Percentiles rank a stretch among this genome's conserved stretches.
phyloP scores from a whole-genome alignment of 1,139 yeast genomes.

The Magnusiomyces paraingens region DNA sequence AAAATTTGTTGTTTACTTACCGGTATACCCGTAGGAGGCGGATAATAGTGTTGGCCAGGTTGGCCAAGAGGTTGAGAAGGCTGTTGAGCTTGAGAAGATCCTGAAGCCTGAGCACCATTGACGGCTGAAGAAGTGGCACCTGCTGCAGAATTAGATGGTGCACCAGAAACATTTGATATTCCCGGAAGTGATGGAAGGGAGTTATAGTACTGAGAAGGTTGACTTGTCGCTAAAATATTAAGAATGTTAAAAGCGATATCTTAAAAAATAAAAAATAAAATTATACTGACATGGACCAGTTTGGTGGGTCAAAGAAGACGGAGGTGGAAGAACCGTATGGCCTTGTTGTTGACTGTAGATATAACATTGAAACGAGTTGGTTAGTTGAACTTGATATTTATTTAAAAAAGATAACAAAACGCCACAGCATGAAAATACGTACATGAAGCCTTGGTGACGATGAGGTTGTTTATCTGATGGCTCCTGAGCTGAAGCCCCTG shows the following conservation, averaged over 20 bases:
- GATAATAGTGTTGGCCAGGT: constrained; percentile 8
- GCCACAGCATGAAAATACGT: constrained; percentile 9
- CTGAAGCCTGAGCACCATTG: constrained; percentile 22
- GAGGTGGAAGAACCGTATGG: constrained; percentile 31
- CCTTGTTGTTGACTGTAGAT: constrained; percentile 21
- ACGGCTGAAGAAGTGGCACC: too few relatives aligned
- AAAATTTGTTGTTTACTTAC: constrained; percentile 7
- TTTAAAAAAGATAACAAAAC: neutral
- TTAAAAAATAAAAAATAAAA: neutral
- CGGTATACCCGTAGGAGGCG: constrained; percentile 14
- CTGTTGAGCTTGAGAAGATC: constrained; percentile 21
- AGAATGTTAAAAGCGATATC: neutral
- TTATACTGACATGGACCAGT: constrained; percentile 20
- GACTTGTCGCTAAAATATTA: constrained; percentile 9
- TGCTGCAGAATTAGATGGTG: constrained; percentile 18
- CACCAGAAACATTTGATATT: constrained; percentile 9
- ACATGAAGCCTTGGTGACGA: constrained; percentile 22
- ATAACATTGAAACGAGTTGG: neutral
- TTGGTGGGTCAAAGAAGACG: constrained; percentile 20
- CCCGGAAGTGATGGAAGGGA: constrained; percentile 51
- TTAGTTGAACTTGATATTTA: neutral
- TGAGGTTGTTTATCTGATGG: constrained; percentile 9
- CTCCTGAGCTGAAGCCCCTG: neutral
- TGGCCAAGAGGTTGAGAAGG: constrained; percentile 22
- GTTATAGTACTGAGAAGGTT: constrained; percentile 39